Evolutionary conservation across 495 filamentous ascomycete genomes (phyloP), one percentile per base, ranked within the genome.

Genomic region (Xylaria castorea): DNA sequence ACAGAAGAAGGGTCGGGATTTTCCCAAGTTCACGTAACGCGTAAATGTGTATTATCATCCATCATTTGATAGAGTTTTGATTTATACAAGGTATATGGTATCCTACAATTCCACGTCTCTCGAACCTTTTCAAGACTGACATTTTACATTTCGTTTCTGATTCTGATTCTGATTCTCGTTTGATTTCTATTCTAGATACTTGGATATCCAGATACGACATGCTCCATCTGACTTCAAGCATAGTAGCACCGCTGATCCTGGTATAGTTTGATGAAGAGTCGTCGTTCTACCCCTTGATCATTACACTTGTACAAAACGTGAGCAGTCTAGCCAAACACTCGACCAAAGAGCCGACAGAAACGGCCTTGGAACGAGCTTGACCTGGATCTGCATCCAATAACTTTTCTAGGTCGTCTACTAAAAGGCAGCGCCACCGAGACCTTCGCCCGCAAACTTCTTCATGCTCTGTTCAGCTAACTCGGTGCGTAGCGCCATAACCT

Each of bases 371-470:
- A n/a, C n/a, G 9, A 38, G 30, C 53, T 14, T 8, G 20, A 22
- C 11, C 25, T 0, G 3, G 8, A 18, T 12, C 57, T n/a, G 30
- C 22, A 61, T 16, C 32, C 3, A 36, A 32, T 0, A 2, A 57
- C 11, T 9, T 20, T 16, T 40, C 27, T 32, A 14, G 25, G 16
- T 60, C 27, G 4, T 27, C 64, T 16, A 74, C 70, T 81, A 85
- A 76, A 85, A 86, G 9, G 81, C 80, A 14, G 81, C 82, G 4
- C 82, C 82, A 0, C 84, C 83, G 16, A 79, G 36, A 11, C 80
- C 81, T 71, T 86, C 85, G 27, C 84, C 84, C 0, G 83, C 80
- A 50, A 85, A 72, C 46, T 83, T 85, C 77, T 81, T 81, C 36
- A 86, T 61, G 42, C 80, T 81, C 73, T 75, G 75, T 80, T 85